phyloP scores from a whole-genome alignment of 2,329 filamentous ascomycete species.

The Neopestalotiopsis sp. region DNA sequence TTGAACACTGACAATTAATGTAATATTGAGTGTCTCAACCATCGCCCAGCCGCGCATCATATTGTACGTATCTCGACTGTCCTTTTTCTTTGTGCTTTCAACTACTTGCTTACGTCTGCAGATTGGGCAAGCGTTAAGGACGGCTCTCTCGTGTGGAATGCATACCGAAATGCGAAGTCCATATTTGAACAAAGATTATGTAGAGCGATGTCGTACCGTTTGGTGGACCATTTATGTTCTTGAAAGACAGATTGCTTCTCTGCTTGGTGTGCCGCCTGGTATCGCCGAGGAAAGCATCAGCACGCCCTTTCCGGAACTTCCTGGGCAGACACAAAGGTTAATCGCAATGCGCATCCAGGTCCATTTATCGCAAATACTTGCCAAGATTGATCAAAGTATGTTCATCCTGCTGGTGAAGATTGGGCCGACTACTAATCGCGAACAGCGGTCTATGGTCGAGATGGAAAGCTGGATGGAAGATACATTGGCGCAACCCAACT shows the following conservation, averaged over 20 bases:
- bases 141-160: neutral
- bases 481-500: neutral
- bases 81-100: neutral
- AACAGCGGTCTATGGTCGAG: neutral
- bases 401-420: neutral
- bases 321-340: neutral
- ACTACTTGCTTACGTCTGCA: neutral
- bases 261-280: neutral
- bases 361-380: neutral
- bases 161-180: neutral
- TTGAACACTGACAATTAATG: neutral
- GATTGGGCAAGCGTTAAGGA: neutral
- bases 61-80: neutral
- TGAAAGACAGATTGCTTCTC: neutral
- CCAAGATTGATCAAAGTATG: neutral
- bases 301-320: neutral
- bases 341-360: neutral
- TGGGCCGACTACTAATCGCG: neutral
- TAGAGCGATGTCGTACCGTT: neutral
- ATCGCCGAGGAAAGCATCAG: slow-evolving; percentile 1
- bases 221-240: neutral
- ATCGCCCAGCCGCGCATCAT: neutral
- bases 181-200: neutral
- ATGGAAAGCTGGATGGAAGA: neutral
- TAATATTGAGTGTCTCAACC: neutral